Evolutionary conservation across 176 grass and related monocot genomes (phyloP).

Genomic region (Aegilops longissima): DNA sequence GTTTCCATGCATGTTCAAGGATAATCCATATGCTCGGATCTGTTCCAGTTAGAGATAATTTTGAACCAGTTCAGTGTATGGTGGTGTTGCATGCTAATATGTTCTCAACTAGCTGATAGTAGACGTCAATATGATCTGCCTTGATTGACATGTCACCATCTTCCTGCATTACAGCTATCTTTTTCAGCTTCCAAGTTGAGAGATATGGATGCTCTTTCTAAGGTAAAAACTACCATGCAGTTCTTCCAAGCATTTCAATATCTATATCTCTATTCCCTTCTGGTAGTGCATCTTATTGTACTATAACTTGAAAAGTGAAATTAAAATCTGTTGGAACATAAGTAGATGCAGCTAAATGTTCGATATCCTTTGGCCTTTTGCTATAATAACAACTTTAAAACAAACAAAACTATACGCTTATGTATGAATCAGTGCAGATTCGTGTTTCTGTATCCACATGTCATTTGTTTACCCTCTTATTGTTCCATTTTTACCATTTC

Average conservation of each 20-base stretch:
- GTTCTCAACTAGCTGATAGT: constrained; percentile 13
- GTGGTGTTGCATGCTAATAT: neutral
- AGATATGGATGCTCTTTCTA: constrained; percentile 76
- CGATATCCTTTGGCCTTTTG: neutral
- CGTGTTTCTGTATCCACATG: neutral
- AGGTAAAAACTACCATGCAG: constrained; percentile 45
- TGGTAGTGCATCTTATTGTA: neutral
- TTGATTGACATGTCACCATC: constrained; percentile 11
- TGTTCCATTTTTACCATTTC: neutral
- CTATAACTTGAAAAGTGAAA: neutral
- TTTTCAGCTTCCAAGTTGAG: constrained; percentile 75
- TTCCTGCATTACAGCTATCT: constrained; percentile 57
- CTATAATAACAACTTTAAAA: neutral
- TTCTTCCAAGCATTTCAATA: neutral
- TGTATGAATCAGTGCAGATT: neutral
- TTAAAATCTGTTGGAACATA: neutral
- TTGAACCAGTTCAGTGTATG: neutral
- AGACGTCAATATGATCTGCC: constrained; percentile 1
- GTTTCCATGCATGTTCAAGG: neutral
- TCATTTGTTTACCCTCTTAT: neutral
- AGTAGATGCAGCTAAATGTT: constrained; percentile 7
- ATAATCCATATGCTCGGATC: neutral
- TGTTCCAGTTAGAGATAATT: neutral
- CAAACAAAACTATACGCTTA: neutral
- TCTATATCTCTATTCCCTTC: neutral